These are phyloP conservation scores for Pythium pyrilobum DNA, from an alignment of 352 stramenopile genomes.

Conservation along the genomic window DNA sequence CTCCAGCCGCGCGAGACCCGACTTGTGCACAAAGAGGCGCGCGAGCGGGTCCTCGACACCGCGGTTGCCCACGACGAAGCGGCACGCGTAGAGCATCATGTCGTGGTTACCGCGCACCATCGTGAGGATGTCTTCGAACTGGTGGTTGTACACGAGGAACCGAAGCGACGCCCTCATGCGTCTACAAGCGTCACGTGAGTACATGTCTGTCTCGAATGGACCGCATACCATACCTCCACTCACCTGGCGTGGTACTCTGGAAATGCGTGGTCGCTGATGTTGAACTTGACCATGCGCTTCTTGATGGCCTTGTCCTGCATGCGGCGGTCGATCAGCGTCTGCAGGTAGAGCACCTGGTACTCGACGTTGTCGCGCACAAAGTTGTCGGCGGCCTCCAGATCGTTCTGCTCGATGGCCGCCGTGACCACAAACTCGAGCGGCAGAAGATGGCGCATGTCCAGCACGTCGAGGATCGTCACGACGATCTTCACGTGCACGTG, in stretches of 20 bases:
- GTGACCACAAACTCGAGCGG: slow-evolving; percentile 31
- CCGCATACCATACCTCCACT: too few species aligned
- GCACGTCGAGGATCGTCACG: slow-evolving; percentile 40
- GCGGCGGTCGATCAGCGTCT: slow-evolving; percentile 40
- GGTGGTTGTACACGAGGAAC: slow-evolving; percentile 55
- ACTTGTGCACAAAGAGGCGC: slow-evolving; percentile 48
- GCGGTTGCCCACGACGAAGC: slow-evolving; percentile 43
- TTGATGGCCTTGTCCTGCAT: slow-evolving; percentile 66
- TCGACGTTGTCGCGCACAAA: slow-evolving; percentile 35
- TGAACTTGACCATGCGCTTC: slow-evolving; percentile 57
- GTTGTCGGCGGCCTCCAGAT: slow-evolving; percentile 48
- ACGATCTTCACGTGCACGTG: slow-evolving; percentile 22
- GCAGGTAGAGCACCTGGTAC: slow-evolving; percentile 41
- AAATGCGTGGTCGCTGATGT: slow-evolving; percentile 46
- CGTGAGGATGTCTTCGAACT: slow-evolving; percentile 51
- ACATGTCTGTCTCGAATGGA: too few species aligned
- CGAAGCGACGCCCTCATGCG: slow-evolving; percentile 41
- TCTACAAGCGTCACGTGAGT: too few species aligned
- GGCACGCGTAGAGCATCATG: slow-evolving; percentile 46
- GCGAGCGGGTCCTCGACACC: slow-evolving; percentile 35
- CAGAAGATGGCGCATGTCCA: slow-evolving; percentile 40
- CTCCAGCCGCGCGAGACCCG: slow-evolving; percentile 19
- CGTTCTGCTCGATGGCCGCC: slow-evolving; percentile 41
- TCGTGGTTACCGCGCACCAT: slow-evolving; percentile 23
- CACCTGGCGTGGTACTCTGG: slow-evolving; percentile 49